Evolutionary conservation across 371 early-diverging fungal species (phyloP), one percentile per base, ranked within the genome.

Genomic region (Zancudomyces culisetae): DNA sequence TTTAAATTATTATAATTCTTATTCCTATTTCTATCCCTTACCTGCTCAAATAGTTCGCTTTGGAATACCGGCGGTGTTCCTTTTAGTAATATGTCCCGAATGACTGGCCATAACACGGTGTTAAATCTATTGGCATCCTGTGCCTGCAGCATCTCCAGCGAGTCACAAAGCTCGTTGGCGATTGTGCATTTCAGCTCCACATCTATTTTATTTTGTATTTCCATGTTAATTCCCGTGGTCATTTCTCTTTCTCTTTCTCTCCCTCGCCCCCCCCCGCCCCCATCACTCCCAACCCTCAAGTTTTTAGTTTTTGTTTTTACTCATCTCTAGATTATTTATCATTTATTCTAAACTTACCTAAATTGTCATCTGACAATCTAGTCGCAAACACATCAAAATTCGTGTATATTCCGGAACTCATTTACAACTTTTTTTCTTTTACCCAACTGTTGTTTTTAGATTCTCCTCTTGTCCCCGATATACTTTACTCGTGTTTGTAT

Each of bases 131-230:
- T 76, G 63, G 85, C 84, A 57, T 96, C 91, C 43, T 76, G 72
- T 19, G 79, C 73, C 61, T 90, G 90, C 49, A 86, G 80, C 21
- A 84, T 71, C 66, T 92, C 92, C 4, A 92, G 81, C 43, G 86
- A 82, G 63, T 95, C 93, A 60, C 88, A 74, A 19, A 95, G 70
- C 60, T 91, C 92, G 46, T 74, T 75, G n/a, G 85, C 87, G 55
- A 89, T 84, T 40, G 80, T 81, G 29, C 79, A 73, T 62, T 88
- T 89, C 24, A 86, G 70, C 53, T 72, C 74, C 27, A 72, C 59
- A 51, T 72, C 77, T 68, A 63, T 55, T 27, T 19, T 19, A 10
- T 8, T 45, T 45, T 45, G 6, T 20, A 45, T 22, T 13, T 13
- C 13, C 13, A 40, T 13, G n/a, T 40, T 13, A 40, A n/a, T 13